phyloP scores from a whole-genome alignment of 2,329 filamentous ascomycete genomes.

The Scedosporium dehoogii region DNA sequence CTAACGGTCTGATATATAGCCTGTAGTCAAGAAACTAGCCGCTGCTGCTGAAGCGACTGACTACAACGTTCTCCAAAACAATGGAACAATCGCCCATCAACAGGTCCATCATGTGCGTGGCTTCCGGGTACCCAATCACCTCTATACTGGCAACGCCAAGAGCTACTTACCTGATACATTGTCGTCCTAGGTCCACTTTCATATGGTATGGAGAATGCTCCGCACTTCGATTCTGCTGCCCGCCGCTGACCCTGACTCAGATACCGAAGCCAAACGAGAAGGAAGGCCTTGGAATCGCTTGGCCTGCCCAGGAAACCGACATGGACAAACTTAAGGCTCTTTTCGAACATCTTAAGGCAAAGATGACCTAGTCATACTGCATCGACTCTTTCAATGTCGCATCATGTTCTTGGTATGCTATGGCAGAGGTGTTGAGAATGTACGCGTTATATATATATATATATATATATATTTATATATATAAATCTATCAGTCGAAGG shows the following conservation, averaged over 20 bases:
- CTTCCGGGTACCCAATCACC: neutral
- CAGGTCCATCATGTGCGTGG: slow-evolving; percentile 74
- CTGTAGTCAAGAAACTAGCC: slow-evolving; percentile 80
- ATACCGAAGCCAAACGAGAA: slow-evolving; percentile 86
- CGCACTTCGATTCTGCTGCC: slow-evolving; percentile 2
- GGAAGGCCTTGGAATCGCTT: slow-evolving; percentile 71
- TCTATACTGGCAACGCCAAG: slow-evolving; percentile 3
- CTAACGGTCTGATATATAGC: slow-evolving; percentile 28
- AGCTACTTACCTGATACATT: neutral
- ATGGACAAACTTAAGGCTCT: slow-evolving; percentile 77
- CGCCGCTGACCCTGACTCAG: slow-evolving; percentile 27
- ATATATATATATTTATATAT: neutral
- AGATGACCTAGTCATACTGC: slow-evolving; percentile 51
- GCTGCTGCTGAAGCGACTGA: slow-evolving; percentile 63
- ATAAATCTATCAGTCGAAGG: neutral
- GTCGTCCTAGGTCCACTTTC: slow-evolving; percentile 67
- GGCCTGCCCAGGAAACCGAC: slow-evolving; percentile 66
- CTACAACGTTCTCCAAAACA: slow-evolving; percentile 96
- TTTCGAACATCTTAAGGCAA: slow-evolving; percentile 75
- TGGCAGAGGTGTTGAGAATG: neutral
- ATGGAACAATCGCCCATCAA: slow-evolving; percentile 85
- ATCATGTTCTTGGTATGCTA: neutral
- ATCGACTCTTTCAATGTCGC: neutral
- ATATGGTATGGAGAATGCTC: slow-evolving; percentile 57
- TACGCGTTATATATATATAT: neutral